phyloP scores from a whole-genome alignment of 352 stramenopile genomes.

The Phytopythium oedochilum region DNA sequence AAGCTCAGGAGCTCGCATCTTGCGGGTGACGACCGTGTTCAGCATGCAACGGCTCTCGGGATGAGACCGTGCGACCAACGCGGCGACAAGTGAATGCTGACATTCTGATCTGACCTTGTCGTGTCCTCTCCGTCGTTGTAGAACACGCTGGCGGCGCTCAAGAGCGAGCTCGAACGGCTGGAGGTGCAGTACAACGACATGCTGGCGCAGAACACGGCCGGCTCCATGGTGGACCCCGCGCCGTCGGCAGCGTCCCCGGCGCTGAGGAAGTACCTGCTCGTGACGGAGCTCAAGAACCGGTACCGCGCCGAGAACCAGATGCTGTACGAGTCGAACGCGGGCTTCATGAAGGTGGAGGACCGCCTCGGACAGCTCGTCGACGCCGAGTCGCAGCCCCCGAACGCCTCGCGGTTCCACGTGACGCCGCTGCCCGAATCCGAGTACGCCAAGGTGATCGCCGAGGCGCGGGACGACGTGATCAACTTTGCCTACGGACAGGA shows the following conservation, averaged over 20 bases:
- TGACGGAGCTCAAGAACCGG: conserved; percentile 36
- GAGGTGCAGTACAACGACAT: conserved; percentile 40
- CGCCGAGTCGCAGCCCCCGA: conserved; percentile 23
- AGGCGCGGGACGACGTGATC: conserved; percentile 44
- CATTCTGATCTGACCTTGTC: too few relatives aligned
- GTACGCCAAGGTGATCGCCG: conserved; percentile 42
- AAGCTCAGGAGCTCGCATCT: too few relatives aligned
- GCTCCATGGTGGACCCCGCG: background rate
- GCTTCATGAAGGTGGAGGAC: conserved; percentile 46
- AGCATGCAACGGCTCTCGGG: too few relatives aligned
- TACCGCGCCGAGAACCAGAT: conserved; percentile 50
- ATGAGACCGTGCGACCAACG: background rate
- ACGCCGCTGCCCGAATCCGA: conserved; percentile 19
- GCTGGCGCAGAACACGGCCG: conserved; percentile 11
- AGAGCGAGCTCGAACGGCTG: conserved; percentile 32
- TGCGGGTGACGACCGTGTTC: too few relatives aligned
- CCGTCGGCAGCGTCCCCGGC: conserved; percentile 10
- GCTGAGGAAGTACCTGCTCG: conserved; percentile 41
- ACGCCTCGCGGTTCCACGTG: conserved; percentile 25
- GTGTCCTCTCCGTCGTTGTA: conserved; percentile 7
- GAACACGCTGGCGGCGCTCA: conserved; percentile 46
- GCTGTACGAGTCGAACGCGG: conserved; percentile 42
- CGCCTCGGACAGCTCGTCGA: conserved; percentile 53
- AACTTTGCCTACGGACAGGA: conserved; percentile 31
- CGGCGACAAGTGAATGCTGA: conserved; percentile 1